Base-by-base conservation (phyloP, 805 yeast species). In the Suhomyces pyralidae region DNA sequence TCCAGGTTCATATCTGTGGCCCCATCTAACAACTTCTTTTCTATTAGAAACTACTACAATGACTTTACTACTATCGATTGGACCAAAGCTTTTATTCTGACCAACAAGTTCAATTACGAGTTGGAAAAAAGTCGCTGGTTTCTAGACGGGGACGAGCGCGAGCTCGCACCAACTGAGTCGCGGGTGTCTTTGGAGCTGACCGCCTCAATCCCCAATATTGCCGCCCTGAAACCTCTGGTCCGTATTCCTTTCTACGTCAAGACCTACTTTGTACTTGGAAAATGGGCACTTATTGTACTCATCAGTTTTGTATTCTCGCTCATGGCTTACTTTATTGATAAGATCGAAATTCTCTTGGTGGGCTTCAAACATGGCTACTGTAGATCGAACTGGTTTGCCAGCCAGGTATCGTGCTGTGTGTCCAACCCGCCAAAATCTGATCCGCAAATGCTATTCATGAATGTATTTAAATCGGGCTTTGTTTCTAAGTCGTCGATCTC, bases 21-120 rank as follows among this genome's bases (percentile, higher is more conserved):
- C 17, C 48, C 48, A 15, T 12, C 20, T 14, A 46, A 56, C 26
- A 46, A 61, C 5, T 51, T 64, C 24, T 61, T 58, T 51, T 24
- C 63, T 14, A 45, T 63, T 15, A 50, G 78, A 24, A 72, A 69
- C 56, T 80, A 69, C 67, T 82, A 82, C 61, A 83, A 82, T 60
- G 85, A 82, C 63, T 82, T 81, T 64, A 81, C 86, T 20, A 80
- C 85, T 17, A 79, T 81, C 15, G 86, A 82, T 64, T 82, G 86
- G 85, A 77, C 80, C 2, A 72, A 74, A 28, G 83, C 81, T 30
- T 72, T 74, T 36, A 66, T 80, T 28, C 66, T 68, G 51, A 78
- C 78, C 49, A 75, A 80, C 34, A 66, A 63, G 40, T 65, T 80
- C 40, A 67, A 72, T 55, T 77, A 67, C 55, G 64, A 65, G 46